Evolutionary conservation across 2,329 filamentous ascomycete genomes (phyloP), one percentile per base, ranked within the genome.

Genomic region (Aspergillus carbonarius): DNA sequence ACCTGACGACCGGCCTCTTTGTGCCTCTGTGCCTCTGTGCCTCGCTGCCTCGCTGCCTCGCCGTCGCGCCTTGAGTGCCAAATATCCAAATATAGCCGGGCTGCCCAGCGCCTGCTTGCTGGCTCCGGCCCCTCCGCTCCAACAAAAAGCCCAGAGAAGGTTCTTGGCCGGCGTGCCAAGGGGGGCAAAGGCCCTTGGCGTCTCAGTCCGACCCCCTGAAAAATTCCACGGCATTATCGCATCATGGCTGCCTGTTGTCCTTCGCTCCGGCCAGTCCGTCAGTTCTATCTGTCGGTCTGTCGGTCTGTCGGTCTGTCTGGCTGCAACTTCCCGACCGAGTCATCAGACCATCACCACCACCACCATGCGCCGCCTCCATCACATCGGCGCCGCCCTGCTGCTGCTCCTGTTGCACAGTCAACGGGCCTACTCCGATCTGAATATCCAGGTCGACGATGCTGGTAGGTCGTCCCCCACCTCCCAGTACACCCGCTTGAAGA

Each of bases 101-200:
- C 25, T n/a, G n/a, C n/a, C n/a, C 12, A 17, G 23, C n/a, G 23
- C 25, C 17, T 47, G 13, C 8, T 13, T 23, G 9, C 48, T 15
- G 13, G 18, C 42, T 20, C 18, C 42, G 12, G 13, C 42, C 42
- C 13, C 42, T 35, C 30, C 15, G 30, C 48, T 30, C 35, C 48
- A 32, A 32, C 8, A 8, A 32, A 32, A 7, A 32, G 10, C 23
- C 23, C 8, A 32, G 9, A 42, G 17, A 32, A 40, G 18, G 23
- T 32, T 54, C 51, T 54, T 54, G 51, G 51, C 51, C 30, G 39
- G 27, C 39, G 51, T 54, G 51, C 51, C 51, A 54, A 54, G 39
- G 51, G 37, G 17, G 25, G 25, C 17, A 27, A 27, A 17, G 32
- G 25, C 51, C 51, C 51, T 54, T 54, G 51, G 51, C 51, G 51